A percentile compares a stretch with the other conserved stretches of the same genome.
These are phyloP conservation scores for Aspergillus funiculosus DNA, from an alignment of 495 filamentous ascomycete species.

Conservation along the genomic window DNA sequence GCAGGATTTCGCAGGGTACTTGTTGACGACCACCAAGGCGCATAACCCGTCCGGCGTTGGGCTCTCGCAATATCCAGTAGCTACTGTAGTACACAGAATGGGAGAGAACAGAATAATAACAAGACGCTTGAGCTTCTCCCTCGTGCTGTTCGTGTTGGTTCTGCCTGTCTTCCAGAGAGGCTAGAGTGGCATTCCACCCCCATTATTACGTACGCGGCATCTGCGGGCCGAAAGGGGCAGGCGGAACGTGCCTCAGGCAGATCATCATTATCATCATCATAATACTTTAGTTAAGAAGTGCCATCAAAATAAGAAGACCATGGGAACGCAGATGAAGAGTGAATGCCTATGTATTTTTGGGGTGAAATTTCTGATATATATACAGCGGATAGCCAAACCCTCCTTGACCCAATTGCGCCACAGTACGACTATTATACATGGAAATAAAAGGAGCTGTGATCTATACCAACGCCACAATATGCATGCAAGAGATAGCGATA, in stretches of 20 bases:
- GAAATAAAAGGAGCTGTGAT: not conserved
- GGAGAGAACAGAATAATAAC: not conserved
- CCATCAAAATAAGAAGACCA: too few relatives aligned
- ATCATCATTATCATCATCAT: too few relatives aligned
- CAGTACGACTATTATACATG: slow-evolving; percentile 8
- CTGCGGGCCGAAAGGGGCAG: slow-evolving; percentile 22
- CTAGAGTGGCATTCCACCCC: slow-evolving; percentile 48
- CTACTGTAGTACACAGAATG: not conserved
- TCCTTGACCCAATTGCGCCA: not conserved
- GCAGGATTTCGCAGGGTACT: too few relatives aligned
- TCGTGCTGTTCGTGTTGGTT: slow-evolving; percentile 5
- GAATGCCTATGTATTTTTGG: too few relatives aligned
- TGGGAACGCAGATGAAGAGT: too few relatives aligned
- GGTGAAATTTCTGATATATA: not conserved
- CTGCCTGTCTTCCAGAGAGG: slow-evolving; percentile 26
- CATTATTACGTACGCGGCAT: slow-evolving; percentile 28
- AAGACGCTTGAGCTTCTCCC: too few relatives aligned
- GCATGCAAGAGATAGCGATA: too few relatives aligned
- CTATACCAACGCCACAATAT: slow-evolving; percentile 20
- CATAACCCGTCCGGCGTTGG: too few relatives aligned
- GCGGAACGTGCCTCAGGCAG: slow-evolving; percentile 15
- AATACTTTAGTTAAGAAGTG: too few relatives aligned
- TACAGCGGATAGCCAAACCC: not conserved
- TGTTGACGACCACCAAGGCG: too few relatives aligned
- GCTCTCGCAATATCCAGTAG: too few relatives aligned